Evolutionary conservation across 257 asterid species (phyloP).

Genomic region (Penstemon barbatus): DNA sequence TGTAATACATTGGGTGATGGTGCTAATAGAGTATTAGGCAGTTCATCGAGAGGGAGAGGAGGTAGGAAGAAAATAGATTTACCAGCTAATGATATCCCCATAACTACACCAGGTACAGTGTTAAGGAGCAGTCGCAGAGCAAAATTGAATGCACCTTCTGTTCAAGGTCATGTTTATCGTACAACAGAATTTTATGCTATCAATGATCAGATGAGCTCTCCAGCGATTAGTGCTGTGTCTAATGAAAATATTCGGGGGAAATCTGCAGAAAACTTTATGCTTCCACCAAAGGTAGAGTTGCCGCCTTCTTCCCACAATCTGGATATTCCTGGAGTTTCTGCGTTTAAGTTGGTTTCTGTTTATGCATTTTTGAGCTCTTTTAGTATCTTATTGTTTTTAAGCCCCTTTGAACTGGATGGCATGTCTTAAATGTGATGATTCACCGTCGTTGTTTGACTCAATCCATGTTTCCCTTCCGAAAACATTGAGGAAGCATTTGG

Average conservation of each 20-base stretch:
- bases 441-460: constrained; percentile 73
- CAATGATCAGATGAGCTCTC: constrained; percentile 49
- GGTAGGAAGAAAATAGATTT: constrained; percentile 58
- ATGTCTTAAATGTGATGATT: constrained; percentile 56
- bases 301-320: constrained; percentile 69
- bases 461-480: constrained; percentile 80
- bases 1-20: constrained; percentile 27
- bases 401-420: constrained; percentile 86
- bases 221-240: constrained; percentile 58
- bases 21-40: constrained; percentile 36
- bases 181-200: constrained; percentile 38
- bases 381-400: constrained; percentile 72
- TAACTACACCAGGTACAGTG: constrained; percentile 52
- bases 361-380: constrained; percentile 94
- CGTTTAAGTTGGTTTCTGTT: constrained; percentile 68
- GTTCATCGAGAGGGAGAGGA: constrained; percentile 44
- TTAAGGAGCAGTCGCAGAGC: constrained; percentile 89
- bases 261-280: constrained; percentile 30
- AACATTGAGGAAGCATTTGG: constrained; percentile 75
- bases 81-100: constrained; percentile 31
- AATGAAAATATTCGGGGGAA: constrained; percentile 47
- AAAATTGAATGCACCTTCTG: constrained; percentile 40
- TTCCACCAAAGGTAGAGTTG: constrained; percentile 67
- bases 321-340: constrained; percentile 61
- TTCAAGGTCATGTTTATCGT: constrained; percentile 40